Evolutionary conservation across 768 basidiomycete genomes (phyloP).

Genomic region (Udeniomyces megalosporus): DNA sequence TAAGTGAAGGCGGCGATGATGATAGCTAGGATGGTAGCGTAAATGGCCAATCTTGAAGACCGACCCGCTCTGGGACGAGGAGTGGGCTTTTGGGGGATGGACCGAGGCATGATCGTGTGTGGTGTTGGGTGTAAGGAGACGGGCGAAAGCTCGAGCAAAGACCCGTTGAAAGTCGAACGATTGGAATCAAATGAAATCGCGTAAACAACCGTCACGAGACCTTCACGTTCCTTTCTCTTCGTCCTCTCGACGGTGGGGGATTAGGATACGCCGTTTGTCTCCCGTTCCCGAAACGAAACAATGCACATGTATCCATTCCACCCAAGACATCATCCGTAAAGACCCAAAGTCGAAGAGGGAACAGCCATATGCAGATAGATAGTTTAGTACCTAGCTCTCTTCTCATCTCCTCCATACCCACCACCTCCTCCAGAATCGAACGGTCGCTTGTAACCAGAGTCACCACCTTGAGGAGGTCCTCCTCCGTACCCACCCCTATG

Average conservation of each 20-base stretch:
- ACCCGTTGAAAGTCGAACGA: too few relatives aligned
- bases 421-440: background rate
- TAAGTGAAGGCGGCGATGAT: slow-evolving; percentile 17
- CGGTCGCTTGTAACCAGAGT: slow-evolving; percentile 5
- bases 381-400: slow-evolving; percentile 11
- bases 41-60: background rate
- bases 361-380: background rate
- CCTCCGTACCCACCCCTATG: slow-evolving; percentile 12
- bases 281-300: too few relatives aligned
- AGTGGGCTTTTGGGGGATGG: background rate
- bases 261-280: too few relatives aligned
- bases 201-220: too few relatives aligned
- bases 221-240: too few relatives aligned
- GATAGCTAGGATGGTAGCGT: slow-evolving; percentile 17
- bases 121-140: too few relatives aligned
- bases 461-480: background rate
- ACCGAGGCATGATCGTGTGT: slow-evolving; percentile 1
- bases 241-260: too few relatives aligned
- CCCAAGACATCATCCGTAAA: too few relatives aligned
- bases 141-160: too few relatives aligned
- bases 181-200: too few relatives aligned
- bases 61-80: background rate
- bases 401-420: slow-evolving; percentile 10
- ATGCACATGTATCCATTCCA: too few relatives aligned
- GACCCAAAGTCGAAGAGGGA: too few relatives aligned